Percentiles rank a stretch among this genome's conserved stretches.
Conservation (phyloP, 495 filamentous ascomycete species). For the Penicillium antarcticum region DNA sequence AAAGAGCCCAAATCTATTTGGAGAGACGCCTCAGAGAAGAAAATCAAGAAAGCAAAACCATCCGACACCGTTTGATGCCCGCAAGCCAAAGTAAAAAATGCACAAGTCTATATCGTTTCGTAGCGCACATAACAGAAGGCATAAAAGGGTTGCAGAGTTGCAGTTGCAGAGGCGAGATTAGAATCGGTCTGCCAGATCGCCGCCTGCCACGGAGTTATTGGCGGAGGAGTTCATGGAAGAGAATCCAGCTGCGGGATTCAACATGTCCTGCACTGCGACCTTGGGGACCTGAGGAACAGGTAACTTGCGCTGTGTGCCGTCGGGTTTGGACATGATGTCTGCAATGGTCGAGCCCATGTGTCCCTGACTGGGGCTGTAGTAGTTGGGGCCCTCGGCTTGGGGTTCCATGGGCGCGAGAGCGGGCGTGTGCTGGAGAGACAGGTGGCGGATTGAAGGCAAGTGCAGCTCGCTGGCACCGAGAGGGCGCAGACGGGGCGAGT, state of each 20-base stretch:
- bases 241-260: constrained; percentile 65
- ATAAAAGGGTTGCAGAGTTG: constrained; percentile 8
- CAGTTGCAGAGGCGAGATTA: constrained; percentile 12
- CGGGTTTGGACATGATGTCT: constrained; percentile 86
- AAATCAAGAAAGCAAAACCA: constrained; percentile 17
- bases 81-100: constrained; percentile 33
- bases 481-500: constrained; percentile 88
- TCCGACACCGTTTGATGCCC: constrained; percentile 33
- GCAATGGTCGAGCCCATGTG: constrained; percentile 72
- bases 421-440: constrained; percentile 84
- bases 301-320: constrained; percentile 88
- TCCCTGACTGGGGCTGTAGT: constrained; percentile 52
- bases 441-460: constrained; percentile 82
- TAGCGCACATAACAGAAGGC: constrained; percentile 35
- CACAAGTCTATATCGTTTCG: constrained; percentile 48
- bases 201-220: constrained; percentile 45
- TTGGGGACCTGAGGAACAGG: constrained; percentile 87
- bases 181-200: constrained; percentile 40
- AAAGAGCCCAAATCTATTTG: constrained; percentile 33
- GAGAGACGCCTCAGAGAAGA: constrained; percentile 31
- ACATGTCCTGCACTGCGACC: constrained; percentile 82
- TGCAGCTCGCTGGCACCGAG: constrained; percentile 66
- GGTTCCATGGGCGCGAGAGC: constrained; percentile 93
- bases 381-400: constrained; percentile 52
- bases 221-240: constrained; percentile 51